Conservation (phyloP, 108 stramenopile species). For the Discostella stelligeroides region DNA sequence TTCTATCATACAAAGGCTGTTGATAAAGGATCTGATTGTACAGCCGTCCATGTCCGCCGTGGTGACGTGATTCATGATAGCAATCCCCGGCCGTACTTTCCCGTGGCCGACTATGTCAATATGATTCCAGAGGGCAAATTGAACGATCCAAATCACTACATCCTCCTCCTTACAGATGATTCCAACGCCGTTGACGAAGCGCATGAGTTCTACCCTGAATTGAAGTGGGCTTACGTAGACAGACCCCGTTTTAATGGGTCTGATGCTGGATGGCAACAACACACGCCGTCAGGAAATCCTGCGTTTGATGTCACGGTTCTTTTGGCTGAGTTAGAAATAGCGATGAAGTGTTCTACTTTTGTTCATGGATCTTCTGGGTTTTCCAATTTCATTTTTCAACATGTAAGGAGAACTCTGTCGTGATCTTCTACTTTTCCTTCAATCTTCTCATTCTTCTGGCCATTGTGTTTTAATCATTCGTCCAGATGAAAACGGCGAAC, state of each 20-base stretch:
- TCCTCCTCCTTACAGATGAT: conserved; percentile 44
- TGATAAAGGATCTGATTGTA: conserved; percentile 29
- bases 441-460: no score
- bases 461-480: no score
- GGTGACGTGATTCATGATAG: conserved; percentile 23
- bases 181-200: conserved; percentile 38
- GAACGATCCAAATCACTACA: conserved; percentile 30
- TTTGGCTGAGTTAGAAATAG: background rate
- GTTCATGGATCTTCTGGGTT: conserved; percentile 2
- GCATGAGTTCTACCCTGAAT: conserved; percentile 24
- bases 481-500: no score
- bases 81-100: conserved; percentile 21
- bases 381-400: background rate
- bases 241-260: conserved; percentile 20
- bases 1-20: conserved; percentile 10
- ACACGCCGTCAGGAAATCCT: conserved; percentile 34
- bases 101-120: conserved; percentile 28
- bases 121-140: conserved; percentile 21
- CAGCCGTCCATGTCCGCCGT: conserved; percentile 42
- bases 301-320: background rate
- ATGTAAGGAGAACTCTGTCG: background rate
- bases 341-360: background rate
- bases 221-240: conserved; percentile 33
- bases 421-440: no score
- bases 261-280: conserved; percentile 31